Evolutionary conservation across 768 basidiomycete genomes (phyloP), one percentile per base, ranked within the genome.

Genomic region (Mycena vulgaris): DNA sequence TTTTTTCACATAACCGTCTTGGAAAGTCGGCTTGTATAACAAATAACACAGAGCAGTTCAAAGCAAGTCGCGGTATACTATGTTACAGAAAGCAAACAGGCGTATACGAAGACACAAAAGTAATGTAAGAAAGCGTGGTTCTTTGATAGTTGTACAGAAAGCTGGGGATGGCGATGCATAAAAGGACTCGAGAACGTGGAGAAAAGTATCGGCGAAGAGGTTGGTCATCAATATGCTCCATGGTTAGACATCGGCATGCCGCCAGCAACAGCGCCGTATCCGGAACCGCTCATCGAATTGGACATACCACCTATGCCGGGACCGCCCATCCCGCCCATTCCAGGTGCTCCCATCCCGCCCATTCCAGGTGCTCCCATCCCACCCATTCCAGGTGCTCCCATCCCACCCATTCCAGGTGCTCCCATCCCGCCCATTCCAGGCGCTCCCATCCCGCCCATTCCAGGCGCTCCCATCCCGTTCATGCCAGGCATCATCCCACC

Each of bases 161-260:
- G 40, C 25, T 21, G 30, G 30, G 6, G 39, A n/a, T n/a, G n/a
- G n/a, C n/a, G n/a, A 51, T 49, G 37, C 45, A 40, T 57, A 42
- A 42, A 59, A 13, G 48, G 8, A 11, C 33, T 21, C 16, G 40
- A 63, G 45, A 48, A 63, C 10, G 37, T 61, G 2, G 10, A 39
- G 8, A 48, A 27, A 48, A 27, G 19, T 21, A 45, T 6, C 6
- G 8, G 35, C 35, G 35, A 6, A 14, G 42, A 19, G 21, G 39
- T n/a, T 51, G 47, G 49, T 21, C 11, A 42, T 59, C 64, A 66
- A 48, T 70, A 73, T 31, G 57, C 71, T 13, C 71, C 67, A 10
- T 56, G 63, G 63, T 64, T 61, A 3, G 67, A 45, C 67, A 72
- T 69, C 2, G 71, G 63, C 71, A 68, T 69, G 19, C 71, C 70